Base-by-base conservation (phyloP, 768 basidiomycete species). In the Crucibulum laeve region DNA sequence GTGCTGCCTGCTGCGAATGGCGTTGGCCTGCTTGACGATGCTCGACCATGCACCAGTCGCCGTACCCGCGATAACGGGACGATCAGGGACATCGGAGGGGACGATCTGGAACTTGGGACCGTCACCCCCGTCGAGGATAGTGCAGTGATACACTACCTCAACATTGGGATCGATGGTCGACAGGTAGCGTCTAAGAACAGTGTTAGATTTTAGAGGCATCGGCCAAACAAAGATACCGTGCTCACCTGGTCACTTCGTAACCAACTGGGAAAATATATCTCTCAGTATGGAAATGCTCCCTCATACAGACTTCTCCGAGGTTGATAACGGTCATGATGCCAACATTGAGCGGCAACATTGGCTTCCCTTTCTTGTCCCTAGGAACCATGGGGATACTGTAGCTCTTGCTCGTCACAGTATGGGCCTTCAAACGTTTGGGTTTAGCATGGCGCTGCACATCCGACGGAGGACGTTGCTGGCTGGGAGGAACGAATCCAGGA, bases 241-340 rank as follows among this genome's bases (percentile, higher is more conserved):
- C 75, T 38, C 32, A 85, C 87, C 88, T 75, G 3, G 80, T 84
- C 4, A 89, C 85, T 56, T 88, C 86, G 57, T 90, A 91, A 13
- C 87, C 87, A 30, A 91, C 84, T 7, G 90, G 90, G 54, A 89
- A 92, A 50, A 92, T 91, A 57, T 91, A 91, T 41, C 90, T 70
- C 58, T 91, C 88, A 0, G 89, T 90, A 58, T 89, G 86, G 55
- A 90, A 91, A 57, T 90, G 85, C 50, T 90, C 87, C 23, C 85
- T 73, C 80, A 82, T 79, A 55, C 85, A 88, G 5, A 91, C 80
- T 40, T 80, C 77, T 2, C 90, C 90, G 0, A 92, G 68, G 47
- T 56, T 79, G 44, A 83, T 71, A 19, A 92, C 82, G 1, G 85
- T 88, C 86, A 91, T 90, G 58, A 91, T 91, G 24, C 90, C 90